phyloP scores from a whole-genome alignment of 306 rosid genomes.

The Nissolia schottii region DNA sequence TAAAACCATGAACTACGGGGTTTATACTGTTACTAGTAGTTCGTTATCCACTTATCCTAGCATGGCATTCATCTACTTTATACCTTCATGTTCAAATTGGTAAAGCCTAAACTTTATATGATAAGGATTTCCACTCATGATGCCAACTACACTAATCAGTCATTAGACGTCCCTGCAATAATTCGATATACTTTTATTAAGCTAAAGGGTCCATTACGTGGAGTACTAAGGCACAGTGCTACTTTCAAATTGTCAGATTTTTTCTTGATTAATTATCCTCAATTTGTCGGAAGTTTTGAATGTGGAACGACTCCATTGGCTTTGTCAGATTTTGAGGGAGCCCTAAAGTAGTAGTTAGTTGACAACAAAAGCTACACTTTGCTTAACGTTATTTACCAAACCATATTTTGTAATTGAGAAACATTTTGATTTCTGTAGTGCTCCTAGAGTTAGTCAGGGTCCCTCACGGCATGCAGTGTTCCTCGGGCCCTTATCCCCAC shows the following conservation, averaged over 20 bases:
- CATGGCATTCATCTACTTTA: neutral
- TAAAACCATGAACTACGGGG: neutral
- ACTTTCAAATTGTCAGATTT: slow-evolving; percentile 5
- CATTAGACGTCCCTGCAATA: neutral
- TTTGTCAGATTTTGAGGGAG: neutral
- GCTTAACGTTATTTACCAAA: slow-evolving; percentile 17
- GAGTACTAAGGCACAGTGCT: neutral
- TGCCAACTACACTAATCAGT: slow-evolving; percentile 13
- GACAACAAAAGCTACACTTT: slow-evolving; percentile 10
- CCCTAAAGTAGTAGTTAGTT: neutral
- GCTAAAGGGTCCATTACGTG: neutral
- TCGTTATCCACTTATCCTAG: no score
- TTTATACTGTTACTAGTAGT: neutral
- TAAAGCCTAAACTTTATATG: neutral
- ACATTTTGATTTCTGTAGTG: neutral
- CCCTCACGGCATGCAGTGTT: slow-evolving; percentile 12
- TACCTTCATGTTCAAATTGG: neutral
- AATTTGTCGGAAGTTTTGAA: neutral
- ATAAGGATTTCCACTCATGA: slow-evolving; percentile 25
- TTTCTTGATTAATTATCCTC: slow-evolving; percentile 17
- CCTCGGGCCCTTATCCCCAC: neutral
- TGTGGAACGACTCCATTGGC: slow-evolving; percentile 24
- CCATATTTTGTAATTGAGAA: neutral
- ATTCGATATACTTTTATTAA: slow-evolving; percentile 8
- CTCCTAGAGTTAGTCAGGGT: slow-evolving; percentile 1